Percentiles rank a stretch among this genome's conserved stretches.
These are phyloP conservation scores for Schizosaccharomyces japonicus DNA, from an alignment of 805 yeast genomes.

Conservation along the genomic window DNA sequence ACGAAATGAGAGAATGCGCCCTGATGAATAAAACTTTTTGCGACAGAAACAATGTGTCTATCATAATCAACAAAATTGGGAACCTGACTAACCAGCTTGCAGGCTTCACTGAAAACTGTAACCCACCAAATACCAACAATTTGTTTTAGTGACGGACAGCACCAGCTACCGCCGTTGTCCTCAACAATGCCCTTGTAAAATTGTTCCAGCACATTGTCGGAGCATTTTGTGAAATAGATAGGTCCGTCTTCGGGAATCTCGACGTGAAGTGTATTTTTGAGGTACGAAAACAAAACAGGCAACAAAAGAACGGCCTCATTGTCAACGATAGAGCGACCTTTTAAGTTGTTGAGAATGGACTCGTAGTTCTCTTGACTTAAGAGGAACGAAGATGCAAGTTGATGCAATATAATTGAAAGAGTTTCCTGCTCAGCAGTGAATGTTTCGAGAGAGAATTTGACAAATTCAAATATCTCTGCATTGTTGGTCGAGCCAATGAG, in stretches of 20 bases:
- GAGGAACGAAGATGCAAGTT: not conserved
- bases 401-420: not conserved
- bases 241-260: not conserved
- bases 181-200: not conserved
- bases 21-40: not conserved
- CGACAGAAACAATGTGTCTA: not conserved
- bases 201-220: not conserved
- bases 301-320: not conserved
- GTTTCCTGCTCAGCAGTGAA: not conserved
- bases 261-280: not conserved
- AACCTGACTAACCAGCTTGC: not conserved
- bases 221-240: not conserved
- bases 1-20: not conserved
- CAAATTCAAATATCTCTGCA: not conserved
- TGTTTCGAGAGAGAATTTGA: not conserved
- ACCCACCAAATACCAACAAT: not conserved
- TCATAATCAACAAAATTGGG: not conserved
- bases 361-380: not conserved
- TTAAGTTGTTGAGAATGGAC: not conserved
- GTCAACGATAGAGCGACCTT: too few species aligned
- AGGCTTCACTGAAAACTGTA: not conserved
- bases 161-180: not conserved
- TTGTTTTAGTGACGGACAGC: not conserved
- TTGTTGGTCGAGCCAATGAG: not conserved
- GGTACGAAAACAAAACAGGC: not conserved